phyloP scores from a whole-genome alignment of 2,329 filamentous ascomycete species.

The Hypoxylon sp. region DNA sequence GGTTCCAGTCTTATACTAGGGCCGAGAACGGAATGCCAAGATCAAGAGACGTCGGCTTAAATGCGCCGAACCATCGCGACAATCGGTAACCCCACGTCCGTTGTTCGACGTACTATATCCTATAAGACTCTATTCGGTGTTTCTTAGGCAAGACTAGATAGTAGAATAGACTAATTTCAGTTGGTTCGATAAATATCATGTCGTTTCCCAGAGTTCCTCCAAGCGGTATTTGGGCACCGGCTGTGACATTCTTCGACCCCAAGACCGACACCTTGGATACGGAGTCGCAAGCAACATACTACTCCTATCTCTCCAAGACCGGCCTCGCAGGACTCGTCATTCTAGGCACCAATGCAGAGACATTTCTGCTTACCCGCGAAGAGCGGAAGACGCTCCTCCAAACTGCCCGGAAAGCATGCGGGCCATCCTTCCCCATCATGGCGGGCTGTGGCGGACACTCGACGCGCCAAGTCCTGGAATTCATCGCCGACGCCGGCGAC shows the following conservation, averaged over 20 bases:
- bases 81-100: constrained; percentile 26
- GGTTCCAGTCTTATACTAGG: constrained; percentile 2
- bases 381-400: constrained; percentile 68
- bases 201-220: constrained; percentile 49
- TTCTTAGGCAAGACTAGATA: neutral
- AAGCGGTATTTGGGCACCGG: constrained; percentile 61
- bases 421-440: constrained; percentile 68
- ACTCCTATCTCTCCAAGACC: constrained; percentile 59
- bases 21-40: constrained; percentile 41
- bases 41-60: constrained; percentile 38
- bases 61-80: constrained; percentile 40
- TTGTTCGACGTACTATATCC: constrained; percentile 12
- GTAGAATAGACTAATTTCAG: neutral
- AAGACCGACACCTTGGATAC: constrained; percentile 60
- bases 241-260: constrained; percentile 65
- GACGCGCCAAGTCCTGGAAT: constrained; percentile 71
- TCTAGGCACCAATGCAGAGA: constrained; percentile 52
- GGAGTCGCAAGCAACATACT: constrained; percentile 61
- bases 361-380: constrained; percentile 65
- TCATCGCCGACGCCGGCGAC: constrained; percentile 66
- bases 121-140: neutral
- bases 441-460: constrained; percentile 74
- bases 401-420: constrained; percentile 65
- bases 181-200: constrained; percentile 34
- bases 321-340: constrained; percentile 51